Conservation (phyloP, 768 basidiomycete species). For the Cystofilobasidium bisporidii region DNA sequence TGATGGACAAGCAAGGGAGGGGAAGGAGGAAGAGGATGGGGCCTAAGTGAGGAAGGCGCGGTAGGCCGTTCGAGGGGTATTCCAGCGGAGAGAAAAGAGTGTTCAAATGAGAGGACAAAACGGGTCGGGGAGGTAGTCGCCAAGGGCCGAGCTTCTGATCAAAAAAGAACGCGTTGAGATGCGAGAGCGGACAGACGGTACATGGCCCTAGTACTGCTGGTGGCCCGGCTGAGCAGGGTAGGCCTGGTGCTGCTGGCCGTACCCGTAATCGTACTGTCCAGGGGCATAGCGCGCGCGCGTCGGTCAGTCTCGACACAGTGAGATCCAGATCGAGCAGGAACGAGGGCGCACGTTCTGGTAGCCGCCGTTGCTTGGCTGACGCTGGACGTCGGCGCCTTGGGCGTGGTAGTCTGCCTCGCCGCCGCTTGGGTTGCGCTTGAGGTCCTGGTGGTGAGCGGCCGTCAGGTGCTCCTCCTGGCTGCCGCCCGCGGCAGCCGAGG, state of each 20-base stretch:
- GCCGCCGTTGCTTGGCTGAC: constrained; percentile 8
- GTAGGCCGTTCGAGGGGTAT: too few relatives aligned
- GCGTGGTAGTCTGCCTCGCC: neutral
- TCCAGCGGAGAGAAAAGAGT: too few relatives aligned
- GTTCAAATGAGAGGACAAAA: too few relatives aligned
- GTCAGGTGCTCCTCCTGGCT: constrained; percentile 6
- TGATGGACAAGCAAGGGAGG: too few relatives aligned
- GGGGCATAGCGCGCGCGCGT: too few relatives aligned
- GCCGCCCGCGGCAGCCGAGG: neutral
- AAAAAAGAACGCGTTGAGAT: too few relatives aligned
- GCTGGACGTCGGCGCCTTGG: constrained; percentile 7
- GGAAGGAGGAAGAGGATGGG: too few relatives aligned
- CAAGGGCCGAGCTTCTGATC: too few relatives aligned
- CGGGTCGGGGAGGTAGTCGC: too few relatives aligned
- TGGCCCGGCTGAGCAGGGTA: constrained; percentile 16
- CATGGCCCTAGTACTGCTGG: neutral
- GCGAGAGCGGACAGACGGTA: too few relatives aligned
- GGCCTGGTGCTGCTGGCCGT: constrained; percentile 17
- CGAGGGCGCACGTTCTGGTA: constrained; percentile 7
- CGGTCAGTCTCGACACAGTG: too few relatives aligned
- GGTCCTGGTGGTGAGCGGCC: constrained; percentile 2
- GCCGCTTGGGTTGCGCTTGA: neutral
- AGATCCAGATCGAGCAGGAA: neutral
- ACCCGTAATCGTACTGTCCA: constrained; percentile 10
- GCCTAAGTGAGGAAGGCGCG: too few relatives aligned